Evolutionary conservation across 352 stramenopile species (phyloP).

Genomic region (Globisporangium spinosum): DNA sequence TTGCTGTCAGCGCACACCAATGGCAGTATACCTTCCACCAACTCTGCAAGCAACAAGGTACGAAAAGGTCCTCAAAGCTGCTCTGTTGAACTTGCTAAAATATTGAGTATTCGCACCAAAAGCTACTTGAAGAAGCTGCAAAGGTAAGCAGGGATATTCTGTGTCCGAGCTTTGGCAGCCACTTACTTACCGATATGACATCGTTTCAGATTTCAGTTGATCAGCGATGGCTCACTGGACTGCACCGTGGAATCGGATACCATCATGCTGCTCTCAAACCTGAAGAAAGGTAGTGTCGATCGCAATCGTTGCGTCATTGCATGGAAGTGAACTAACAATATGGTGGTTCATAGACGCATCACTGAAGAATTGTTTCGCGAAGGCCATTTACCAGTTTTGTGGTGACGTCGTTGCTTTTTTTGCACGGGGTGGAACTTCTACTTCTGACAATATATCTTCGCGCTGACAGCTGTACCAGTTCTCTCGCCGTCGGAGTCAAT

Average conservation of each 20-base stretch:
- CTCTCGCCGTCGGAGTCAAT: slow-evolving; percentile 41
- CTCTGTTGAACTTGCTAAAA: not conserved
- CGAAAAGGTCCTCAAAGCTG: not conserved
- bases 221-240: slow-evolving; percentile 10
- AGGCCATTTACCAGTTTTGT: slow-evolving; percentile 28
- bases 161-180: not conserved
- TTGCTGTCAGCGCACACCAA: not conserved
- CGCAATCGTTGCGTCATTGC: not conserved
- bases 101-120: not conserved
- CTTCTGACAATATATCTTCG: not conserved
- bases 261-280: slow-evolving; percentile 31
- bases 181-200: not conserved
- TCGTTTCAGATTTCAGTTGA: slow-evolving; percentile 14
- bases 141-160: slow-evolving; percentile 1
- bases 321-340: not conserved
- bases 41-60: slow-evolving; percentile 13
- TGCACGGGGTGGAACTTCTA: not conserved
- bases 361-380: slow-evolving; percentile 31
- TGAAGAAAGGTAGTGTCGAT: slow-evolving; percentile 22
- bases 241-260: slow-evolving; percentile 29
- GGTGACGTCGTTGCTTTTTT: slow-evolving; percentile 17
- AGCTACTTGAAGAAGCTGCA: slow-evolving; percentile 4
- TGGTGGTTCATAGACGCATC: slow-evolving; percentile 17
- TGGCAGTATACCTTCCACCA: not conserved
- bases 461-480: slow-evolving; percentile 31